A percentile compares a stretch with the other conserved stretches of the same genome.
Conservation (phyloP, 1,284 basidiomycete genomes). For the Xerocomus minutiporus region DNA sequence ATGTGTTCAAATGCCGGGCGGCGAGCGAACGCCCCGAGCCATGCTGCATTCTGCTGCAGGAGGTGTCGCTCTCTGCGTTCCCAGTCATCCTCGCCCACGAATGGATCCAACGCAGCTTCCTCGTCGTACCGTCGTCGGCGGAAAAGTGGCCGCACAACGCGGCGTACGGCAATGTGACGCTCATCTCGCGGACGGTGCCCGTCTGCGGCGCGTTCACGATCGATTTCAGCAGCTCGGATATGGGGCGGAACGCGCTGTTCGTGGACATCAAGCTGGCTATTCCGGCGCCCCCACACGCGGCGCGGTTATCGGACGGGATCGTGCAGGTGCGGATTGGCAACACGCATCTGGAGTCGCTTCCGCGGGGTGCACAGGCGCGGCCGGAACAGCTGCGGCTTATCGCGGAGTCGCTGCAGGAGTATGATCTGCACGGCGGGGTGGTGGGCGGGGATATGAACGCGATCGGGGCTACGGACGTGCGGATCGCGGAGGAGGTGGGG, state of each 20-base stretch:
- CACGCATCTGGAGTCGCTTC: constrained; percentile 65
- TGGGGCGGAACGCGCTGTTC: constrained; percentile 52
- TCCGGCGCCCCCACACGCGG: constrained; percentile 25
- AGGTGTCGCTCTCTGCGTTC: constrained; percentile 48
- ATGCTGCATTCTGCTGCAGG: constrained; percentile 62
- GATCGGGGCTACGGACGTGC: constrained; percentile 44
- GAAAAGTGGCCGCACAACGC: constrained; percentile 49
- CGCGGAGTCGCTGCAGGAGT: constrained; percentile 42
- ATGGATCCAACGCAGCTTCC: constrained; percentile 61
- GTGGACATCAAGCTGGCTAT: constrained; percentile 50
- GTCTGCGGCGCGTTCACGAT: constrained; percentile 44
- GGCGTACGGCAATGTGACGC: constrained; percentile 59
- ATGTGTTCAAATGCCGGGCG: constrained; percentile 42
- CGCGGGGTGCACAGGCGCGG: constrained; percentile 40
- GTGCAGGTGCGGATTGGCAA: constrained; percentile 56
- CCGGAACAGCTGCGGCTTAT: constrained; percentile 52
- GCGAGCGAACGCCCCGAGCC: constrained; percentile 44
- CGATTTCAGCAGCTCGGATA: constrained; percentile 45
- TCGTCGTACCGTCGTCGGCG: constrained; percentile 47
- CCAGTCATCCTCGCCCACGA: constrained; percentile 43
- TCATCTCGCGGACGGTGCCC: constrained; percentile 53
- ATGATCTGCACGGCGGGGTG: constrained; percentile 50
- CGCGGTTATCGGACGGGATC: constrained; percentile 33
- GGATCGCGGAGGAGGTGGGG: constrained; percentile 40
- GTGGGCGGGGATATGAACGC: constrained; percentile 70